Conservation (phyloP, 2,329 filamentous ascomycete species). For the Myriangium duriaei region DNA sequence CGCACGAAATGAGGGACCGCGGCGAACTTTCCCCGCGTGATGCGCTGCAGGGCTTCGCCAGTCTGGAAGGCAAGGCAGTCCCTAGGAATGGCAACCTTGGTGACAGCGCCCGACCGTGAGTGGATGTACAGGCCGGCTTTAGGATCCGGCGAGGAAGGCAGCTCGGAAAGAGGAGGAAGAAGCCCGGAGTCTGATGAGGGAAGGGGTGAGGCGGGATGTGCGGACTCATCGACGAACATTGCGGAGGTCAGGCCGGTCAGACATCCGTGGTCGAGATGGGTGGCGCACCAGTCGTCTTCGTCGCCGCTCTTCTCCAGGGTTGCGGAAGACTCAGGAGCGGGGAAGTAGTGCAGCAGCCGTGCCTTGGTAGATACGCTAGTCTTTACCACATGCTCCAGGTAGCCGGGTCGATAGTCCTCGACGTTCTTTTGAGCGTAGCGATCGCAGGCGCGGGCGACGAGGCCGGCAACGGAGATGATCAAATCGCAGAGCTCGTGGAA, state of each 20-base stretch:
- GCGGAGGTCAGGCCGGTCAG: conserved; percentile 87
- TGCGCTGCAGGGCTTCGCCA: conserved; percentile 78
- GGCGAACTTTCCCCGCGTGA: conserved; percentile 81
- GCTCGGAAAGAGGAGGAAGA: conserved; percentile 49
- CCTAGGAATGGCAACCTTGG: conserved; percentile 84
- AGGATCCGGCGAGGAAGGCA: conserved; percentile 66
- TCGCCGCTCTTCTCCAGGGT: conserved; percentile 25
- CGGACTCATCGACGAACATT: conserved; percentile 82
- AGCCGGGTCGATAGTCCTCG: conserved; percentile 59
- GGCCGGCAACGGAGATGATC: conserved; percentile 77
- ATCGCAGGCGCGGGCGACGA: conserved; percentile 87
- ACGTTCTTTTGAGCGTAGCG: conserved; percentile 71
- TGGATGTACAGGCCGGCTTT: conserved; percentile 87
- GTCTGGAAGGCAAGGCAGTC: conserved; percentile 96
- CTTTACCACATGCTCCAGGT: conserved; percentile 76
- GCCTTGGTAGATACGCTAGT: conserved; percentile 84
- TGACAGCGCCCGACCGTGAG: conserved; percentile 64
- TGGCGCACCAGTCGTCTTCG: conserved; percentile 83
- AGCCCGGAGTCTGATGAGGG: conserved; percentile 17
- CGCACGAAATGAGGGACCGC: conserved; percentile 93
- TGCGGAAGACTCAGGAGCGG: conserved; percentile 31
- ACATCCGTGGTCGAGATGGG: conserved; percentile 82
- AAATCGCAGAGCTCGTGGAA: conserved; percentile 67
- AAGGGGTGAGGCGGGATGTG: conserved; percentile 25
- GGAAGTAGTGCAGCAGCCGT: conserved; percentile 85